Evolutionary conservation across 805 yeast species (phyloP).

Genomic region (Maudiozyma serrabonitensis): DNA sequence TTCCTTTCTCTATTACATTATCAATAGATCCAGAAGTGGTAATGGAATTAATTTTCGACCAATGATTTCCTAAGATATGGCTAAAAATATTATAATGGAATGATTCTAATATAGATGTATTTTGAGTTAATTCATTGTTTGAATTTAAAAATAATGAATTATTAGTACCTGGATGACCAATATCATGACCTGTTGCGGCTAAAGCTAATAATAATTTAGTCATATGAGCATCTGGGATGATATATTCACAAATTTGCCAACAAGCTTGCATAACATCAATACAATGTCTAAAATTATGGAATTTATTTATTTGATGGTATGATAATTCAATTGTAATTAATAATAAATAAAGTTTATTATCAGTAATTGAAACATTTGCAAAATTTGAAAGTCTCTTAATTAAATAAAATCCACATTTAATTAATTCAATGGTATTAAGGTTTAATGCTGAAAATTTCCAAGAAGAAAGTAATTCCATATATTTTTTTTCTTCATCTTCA

Average conservation of each 20-base stretch:
- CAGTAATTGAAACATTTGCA: slow-evolving; percentile 16
- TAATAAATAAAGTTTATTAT: slow-evolving; percentile 46
- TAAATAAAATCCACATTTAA: slow-evolving; percentile 21
- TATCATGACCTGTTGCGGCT: slow-evolving; percentile 90
- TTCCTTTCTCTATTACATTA: slow-evolving; percentile 24
- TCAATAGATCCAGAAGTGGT: slow-evolving; percentile 2
- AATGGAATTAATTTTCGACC: slow-evolving; percentile 34
- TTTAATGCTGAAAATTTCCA: slow-evolving; percentile 27
- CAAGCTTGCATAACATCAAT: slow-evolving; percentile 92
- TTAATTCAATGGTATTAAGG: slow-evolving; percentile 18
- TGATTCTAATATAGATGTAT: slow-evolving; percentile 67
- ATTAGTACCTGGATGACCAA: slow-evolving; percentile 95
- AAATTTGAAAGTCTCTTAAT: slow-evolving; percentile 13
- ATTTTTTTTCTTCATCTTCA: slow-evolving; percentile 5
- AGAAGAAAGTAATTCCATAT: slow-evolving; percentile 13
- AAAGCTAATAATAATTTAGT: slow-evolving; percentile 56
- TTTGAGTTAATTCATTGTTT: slow-evolving; percentile 50
- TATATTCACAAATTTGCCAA: slow-evolving; percentile 40
- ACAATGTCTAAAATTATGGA: slow-evolving; percentile 93
- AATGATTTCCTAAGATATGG: slow-evolving; percentile 40
- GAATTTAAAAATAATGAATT: slow-evolving; percentile 57
- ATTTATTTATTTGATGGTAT: slow-evolving; percentile 77
- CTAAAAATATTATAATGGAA: slow-evolving; percentile 65
- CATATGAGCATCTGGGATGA: slow-evolving; percentile 20
- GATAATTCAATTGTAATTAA: slow-evolving; percentile 63